These are phyloP conservation scores for Magnolia sinica DNA, from an alignment of 164 flowering plant genomes.

Conservation along the genomic window DNA sequence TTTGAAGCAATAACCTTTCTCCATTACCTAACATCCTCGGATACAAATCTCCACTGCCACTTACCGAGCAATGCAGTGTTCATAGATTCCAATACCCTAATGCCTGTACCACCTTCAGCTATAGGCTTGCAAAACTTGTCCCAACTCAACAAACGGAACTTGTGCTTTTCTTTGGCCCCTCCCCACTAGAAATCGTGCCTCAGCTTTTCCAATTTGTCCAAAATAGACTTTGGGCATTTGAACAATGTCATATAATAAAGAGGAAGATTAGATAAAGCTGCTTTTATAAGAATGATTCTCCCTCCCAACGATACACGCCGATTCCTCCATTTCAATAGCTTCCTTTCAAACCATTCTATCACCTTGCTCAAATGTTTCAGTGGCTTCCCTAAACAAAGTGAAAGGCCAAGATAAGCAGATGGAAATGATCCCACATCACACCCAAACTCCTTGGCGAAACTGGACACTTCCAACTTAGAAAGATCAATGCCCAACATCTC, in stretches of 20 bases:
- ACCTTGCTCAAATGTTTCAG: not conserved
- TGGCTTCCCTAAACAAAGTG: not conserved
- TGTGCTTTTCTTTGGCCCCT: not conserved
- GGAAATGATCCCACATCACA: not conserved
- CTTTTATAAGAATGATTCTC: not conserved
- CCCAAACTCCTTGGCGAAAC: not conserved
- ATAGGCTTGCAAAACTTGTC: not conserved
- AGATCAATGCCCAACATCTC: no score
- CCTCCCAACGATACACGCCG: not conserved
- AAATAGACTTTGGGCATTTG: not conserved
- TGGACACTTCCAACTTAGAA: no score
- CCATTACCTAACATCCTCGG: not conserved
- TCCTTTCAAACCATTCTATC: not conserved
- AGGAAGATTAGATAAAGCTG: not conserved
- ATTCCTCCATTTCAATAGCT: not conserved
- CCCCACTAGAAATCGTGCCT: not conserved
- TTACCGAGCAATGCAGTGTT: not conserved
- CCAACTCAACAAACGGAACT: not conserved
- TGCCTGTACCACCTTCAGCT: not conserved
- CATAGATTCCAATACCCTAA: not conserved
- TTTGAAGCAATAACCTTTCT: no score
- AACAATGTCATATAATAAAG: not conserved
- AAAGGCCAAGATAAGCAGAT: not conserved
- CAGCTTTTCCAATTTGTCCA: not conserved
- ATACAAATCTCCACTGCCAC: not conserved